Conservation (phyloP, 2,329 filamentous ascomycete genomes). For the Curvularia spicifera region DNA sequence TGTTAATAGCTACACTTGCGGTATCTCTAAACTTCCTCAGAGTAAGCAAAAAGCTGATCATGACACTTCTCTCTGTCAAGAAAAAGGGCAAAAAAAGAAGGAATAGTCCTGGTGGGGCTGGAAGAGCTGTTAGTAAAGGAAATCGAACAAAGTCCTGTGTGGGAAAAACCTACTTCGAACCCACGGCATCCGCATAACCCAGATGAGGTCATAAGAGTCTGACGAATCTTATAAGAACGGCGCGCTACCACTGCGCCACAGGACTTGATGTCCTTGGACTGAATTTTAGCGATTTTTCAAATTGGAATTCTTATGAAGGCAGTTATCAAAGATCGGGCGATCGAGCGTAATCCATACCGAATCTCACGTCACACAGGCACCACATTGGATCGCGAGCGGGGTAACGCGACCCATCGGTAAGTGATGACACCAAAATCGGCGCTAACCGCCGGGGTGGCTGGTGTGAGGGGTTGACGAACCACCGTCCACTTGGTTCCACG, state of each 20-base stretch:
- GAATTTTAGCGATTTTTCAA: slow-evolving; percentile 21
- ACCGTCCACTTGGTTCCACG: slow-evolving; percentile 16
- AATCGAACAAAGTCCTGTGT: slow-evolving; percentile 1
- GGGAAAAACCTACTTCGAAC: slow-evolving; percentile 39
- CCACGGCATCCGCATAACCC: slow-evolving; percentile 55
- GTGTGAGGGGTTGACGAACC: slow-evolving; percentile 22
- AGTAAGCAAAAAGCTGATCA: not conserved
- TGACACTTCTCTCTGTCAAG: not conserved
- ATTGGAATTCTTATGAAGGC: slow-evolving; percentile 4
- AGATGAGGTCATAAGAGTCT: slow-evolving; percentile 45
- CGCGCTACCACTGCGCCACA: slow-evolving; percentile 59
- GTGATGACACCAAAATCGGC: slow-evolving; percentile 15
- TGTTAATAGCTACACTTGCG: not conserved
- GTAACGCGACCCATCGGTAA: slow-evolving; percentile 15
- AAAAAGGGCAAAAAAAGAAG: slow-evolving; percentile 10
- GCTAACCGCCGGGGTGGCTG: slow-evolving; percentile 15
- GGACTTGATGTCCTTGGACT: slow-evolving; percentile 36
- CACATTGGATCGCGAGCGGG: slow-evolving; percentile 9
- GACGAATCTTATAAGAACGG: slow-evolving; percentile 55
- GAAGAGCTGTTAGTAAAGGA: slow-evolving; percentile 8
- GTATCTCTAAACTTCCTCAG: not conserved
- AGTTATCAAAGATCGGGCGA: not conserved
- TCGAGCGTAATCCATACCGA: not conserved
- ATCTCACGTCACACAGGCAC: not conserved
- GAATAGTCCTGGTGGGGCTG: slow-evolving; percentile 22